Evolutionary conservation across 129 eudicot genomes (phyloP).

Genomic region (Saposhnikovia divaricata): DNA sequence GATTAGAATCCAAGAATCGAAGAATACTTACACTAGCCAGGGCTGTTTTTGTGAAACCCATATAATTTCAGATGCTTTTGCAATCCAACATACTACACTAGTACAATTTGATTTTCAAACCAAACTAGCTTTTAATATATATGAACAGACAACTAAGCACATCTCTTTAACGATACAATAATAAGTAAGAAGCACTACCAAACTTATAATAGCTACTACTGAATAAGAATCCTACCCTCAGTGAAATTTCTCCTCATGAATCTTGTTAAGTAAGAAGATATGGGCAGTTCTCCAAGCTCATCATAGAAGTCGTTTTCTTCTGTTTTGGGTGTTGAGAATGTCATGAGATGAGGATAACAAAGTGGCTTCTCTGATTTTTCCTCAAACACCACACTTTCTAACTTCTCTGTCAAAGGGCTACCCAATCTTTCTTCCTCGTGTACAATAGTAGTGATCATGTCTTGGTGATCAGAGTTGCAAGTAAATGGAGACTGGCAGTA

Average conservation of each 20-base stretch:
- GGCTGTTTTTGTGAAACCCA: not conserved
- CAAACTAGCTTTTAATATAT: not conserved
- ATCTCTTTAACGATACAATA: not conserved
- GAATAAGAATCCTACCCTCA: constrained; percentile 51
- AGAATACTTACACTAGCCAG: not conserved
- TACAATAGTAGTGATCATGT: not conserved
- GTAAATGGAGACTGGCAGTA: constrained; percentile 43
- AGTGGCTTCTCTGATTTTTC: constrained; percentile 18
- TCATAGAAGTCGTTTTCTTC: constrained; percentile 74
- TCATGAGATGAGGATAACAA: constrained; percentile 34
- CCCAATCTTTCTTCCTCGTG: constrained; percentile 9
- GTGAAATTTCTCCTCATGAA: constrained; percentile 26
- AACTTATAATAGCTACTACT: not conserved
- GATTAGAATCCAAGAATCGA: not conserved
- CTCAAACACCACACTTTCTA: constrained; percentile 27
- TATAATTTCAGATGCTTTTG: not conserved
- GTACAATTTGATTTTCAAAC: not conserved
- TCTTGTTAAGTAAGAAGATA: constrained; percentile 48
- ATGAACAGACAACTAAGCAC: not conserved
- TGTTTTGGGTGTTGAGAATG: constrained; percentile 28
- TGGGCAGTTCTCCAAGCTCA: constrained; percentile 75
- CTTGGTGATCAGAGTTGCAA: constrained; percentile 17
- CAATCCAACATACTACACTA: not conserved
- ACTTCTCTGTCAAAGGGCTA: constrained; percentile 23
- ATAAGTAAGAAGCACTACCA: not conserved